These are phyloP conservation scores for Sclerotinia borealis DNA, from an alignment of 2,329 filamentous ascomycete genomes.

Conservation along the genomic window DNA sequence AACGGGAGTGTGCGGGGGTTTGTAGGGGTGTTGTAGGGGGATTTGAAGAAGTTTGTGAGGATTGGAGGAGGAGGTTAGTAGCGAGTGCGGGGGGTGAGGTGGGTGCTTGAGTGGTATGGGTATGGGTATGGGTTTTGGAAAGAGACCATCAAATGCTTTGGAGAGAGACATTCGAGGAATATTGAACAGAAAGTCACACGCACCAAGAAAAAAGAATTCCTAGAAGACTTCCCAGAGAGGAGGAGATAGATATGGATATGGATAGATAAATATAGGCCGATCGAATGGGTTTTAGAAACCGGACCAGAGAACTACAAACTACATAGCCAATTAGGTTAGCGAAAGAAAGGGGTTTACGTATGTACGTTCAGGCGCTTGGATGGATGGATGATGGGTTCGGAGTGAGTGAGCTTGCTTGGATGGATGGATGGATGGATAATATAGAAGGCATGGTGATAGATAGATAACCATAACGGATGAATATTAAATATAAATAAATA, in stretches of 20 bases:
- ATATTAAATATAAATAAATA: too few relatives aligned
- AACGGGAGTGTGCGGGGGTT: slow-evolving; percentile 74
- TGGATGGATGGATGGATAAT: not conserved
- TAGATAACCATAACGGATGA: not conserved
- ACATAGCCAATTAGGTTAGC: not conserved
- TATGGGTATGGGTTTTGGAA: not conserved
- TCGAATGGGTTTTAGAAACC: not conserved
- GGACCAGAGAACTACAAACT: too few relatives aligned
- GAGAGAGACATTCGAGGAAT: not conserved
- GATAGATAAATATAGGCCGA: not conserved
- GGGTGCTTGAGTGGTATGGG: slow-evolving; percentile 3
- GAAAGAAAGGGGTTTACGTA: not conserved
- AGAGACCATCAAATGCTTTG: too few relatives aligned
- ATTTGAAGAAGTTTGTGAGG: slow-evolving; percentile 84
- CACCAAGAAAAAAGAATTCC: not conserved
- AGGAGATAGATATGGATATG: too few relatives aligned
- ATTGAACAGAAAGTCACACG: not conserved
- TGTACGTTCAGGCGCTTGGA: not conserved
- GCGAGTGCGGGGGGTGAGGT: slow-evolving; percentile 41
- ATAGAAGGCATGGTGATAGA: not conserved
- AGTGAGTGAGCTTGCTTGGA: too few relatives aligned
- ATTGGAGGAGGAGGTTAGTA: slow-evolving; percentile 72
- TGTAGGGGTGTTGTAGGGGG: slow-evolving; percentile 86
- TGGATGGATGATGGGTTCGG: not conserved
- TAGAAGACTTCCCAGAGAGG: not conserved